These are phyloP conservation scores for Thuidium tamariscinum DNA, from an alignment of 225 moss, liverwort and hornwort genomes.

Conservation along the genomic window DNA sequence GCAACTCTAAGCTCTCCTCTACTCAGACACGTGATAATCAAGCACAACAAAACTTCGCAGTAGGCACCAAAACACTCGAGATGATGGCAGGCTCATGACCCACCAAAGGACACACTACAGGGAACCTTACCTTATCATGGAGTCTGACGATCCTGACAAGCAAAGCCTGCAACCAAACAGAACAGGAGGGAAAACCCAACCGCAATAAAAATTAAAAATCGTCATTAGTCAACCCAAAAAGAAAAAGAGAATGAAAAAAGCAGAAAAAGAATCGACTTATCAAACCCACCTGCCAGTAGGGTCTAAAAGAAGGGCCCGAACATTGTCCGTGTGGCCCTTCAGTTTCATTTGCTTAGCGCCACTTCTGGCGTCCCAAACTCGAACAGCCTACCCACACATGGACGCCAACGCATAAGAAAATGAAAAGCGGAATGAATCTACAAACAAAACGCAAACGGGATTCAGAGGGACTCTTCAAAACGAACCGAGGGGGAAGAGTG, in stretches of 20 bases:
- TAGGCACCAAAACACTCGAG: neutral
- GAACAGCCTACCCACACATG: conserved; percentile 40
- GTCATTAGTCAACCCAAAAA: neutral
- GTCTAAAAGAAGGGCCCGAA: conserved; percentile 78
- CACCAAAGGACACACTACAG: neutral
- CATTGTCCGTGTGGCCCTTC: conserved; percentile 89
- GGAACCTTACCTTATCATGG: conserved; percentile 70
- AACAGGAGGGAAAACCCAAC: neutral
- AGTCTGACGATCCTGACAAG: conserved; percentile 93
- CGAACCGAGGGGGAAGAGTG: neutral
- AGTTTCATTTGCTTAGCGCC: conserved; percentile 91
- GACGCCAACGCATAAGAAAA: neutral
- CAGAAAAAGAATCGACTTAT: neutral
- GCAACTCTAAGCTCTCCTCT: neutral
- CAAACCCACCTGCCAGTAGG: conserved; percentile 51
- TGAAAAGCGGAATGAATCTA: neutral
- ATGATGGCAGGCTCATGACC: neutral
- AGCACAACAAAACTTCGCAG: neutral
- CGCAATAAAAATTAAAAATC: neutral
- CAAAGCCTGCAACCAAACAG: conserved; percentile 50
- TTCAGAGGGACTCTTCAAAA: neutral
- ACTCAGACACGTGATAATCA: neutral
- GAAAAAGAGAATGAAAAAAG: neutral
- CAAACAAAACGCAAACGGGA: neutral
- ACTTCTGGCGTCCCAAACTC: conserved; percentile 89